Conservation (phyloP, 352 stramenopile genomes). For the Peronosclerospora sorghi region DNA sequence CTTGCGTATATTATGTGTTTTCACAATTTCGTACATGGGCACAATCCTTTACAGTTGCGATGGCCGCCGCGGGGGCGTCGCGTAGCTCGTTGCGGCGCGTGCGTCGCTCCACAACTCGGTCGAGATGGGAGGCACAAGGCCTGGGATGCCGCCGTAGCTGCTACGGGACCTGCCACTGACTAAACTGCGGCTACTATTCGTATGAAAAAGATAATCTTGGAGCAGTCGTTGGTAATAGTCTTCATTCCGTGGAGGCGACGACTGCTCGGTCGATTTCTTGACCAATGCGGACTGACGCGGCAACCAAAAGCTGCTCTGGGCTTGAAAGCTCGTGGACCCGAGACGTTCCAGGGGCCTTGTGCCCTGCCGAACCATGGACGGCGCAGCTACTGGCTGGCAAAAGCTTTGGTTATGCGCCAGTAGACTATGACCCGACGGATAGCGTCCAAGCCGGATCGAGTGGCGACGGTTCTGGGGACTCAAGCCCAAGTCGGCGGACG, state of each 20-base stretch:
- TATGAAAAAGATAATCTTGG: conserved; percentile 47
- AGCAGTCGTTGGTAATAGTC: conserved; percentile 61
- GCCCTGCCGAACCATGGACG: conserved; percentile 5
- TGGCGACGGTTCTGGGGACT: conserved; percentile 18
- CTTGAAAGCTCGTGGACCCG: conserved; percentile 10
- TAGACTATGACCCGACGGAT: conserved; percentile 19
- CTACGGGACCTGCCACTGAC: conserved; percentile 30
- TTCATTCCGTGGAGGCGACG: conserved; percentile 25
- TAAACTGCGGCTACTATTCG: conserved; percentile 36
- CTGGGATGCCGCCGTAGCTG: conserved; percentile 22
- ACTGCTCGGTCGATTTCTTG: conserved; percentile 12
- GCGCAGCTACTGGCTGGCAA: conserved; percentile 7
- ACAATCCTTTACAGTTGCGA: too few species aligned
- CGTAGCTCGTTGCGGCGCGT: conserved; percentile 9
- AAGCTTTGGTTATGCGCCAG: conserved; percentile 22
- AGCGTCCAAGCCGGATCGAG: conserved; percentile 18
- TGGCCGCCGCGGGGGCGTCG: too few species aligned
- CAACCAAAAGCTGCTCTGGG: conserved; percentile 21
- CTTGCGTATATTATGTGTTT: too few species aligned
- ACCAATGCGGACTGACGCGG: conserved; percentile 14
- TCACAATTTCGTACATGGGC: too few species aligned
- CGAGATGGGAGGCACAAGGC: conserved; percentile 8
- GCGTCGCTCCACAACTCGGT: conserved; percentile 14
- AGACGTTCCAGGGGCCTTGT: conserved; percentile 7
- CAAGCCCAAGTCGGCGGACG: conserved; percentile 27